Base-by-base conservation (phyloP, 495 filamentous ascomycete species). In the Xylaria venustula region DNA sequence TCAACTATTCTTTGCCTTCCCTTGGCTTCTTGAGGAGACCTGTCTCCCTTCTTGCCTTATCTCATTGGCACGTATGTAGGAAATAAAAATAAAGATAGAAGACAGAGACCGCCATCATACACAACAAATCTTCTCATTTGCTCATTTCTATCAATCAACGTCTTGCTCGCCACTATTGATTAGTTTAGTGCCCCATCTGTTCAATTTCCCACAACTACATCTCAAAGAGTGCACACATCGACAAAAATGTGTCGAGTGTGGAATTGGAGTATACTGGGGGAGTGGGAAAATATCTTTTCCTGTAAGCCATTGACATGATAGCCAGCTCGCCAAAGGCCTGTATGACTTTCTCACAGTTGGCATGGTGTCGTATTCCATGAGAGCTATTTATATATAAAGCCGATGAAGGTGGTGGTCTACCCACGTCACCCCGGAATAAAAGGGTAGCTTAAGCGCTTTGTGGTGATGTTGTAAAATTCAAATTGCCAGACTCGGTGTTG, bases 401-500 rank as follows among this genome's bases (percentile, higher is more conserved):
- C 20, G 37, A 32, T 32, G 37, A 32, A 55, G 32, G 25, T 11
- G 53, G 26, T 45, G 53, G 53, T 34, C 44, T 44, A 32, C 46
- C 32, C 34, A 19, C 47, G 12, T 20, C 6, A 50, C 25, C 23
- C 34, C 32, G 14, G 19, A 3, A 51, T 44, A 41, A 32, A 3
- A 50, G 15, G 7, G 32, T 30, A n/a, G 19, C 25, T 59, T 32
- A 59, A 17, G 46, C 46, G 47, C 56, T 59, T 26, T 47, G 46
- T 12, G 56, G 47, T 34, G 56, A 44, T 32, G 56, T 26, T n/a
- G 56, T 59, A 22, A 47, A 47, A 20, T n/a, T 45, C 17, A 40
- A n/a, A 23, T 52, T 40, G 19, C 77, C 19, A 6, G 28, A 71
- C 40, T 76, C 75, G 22, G 42, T 49, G 47, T 69, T 73, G 8